A percentile compares a stretch with the other conserved stretches of the same genome.
phyloP scores from a whole-genome alignment of 2,329 filamentous ascomycete genomes.

The Hypoxylon sp. region DNA sequence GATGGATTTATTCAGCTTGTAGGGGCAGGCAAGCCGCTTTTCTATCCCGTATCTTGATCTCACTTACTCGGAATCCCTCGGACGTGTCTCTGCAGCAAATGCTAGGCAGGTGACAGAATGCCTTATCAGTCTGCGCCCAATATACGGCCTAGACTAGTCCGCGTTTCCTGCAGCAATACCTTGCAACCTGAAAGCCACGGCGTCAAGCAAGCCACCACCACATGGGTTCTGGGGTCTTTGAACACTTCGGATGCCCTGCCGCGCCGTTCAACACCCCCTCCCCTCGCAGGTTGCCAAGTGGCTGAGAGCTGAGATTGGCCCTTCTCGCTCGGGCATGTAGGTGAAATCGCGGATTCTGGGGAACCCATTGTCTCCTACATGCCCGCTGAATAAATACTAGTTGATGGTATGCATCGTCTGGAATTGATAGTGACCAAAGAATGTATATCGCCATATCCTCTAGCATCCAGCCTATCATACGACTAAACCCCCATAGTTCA shows the following conservation, averaged over 20 bases:
- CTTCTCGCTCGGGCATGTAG: constrained; percentile 5
- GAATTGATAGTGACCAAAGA: constrained; percentile 1
- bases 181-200: constrained; percentile 17
- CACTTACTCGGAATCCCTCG: not conserved
- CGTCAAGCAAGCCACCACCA: constrained; percentile 24
- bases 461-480: not conserved
- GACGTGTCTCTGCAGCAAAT: not conserved
- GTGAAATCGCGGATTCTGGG: constrained; percentile 10
- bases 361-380: not conserved
- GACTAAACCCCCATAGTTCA: not conserved
- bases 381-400: constrained; percentile 11
- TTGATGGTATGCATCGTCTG: constrained; percentile 11
- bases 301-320: constrained; percentile 16
- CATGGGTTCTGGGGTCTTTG: constrained; percentile 12
- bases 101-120: not conserved
- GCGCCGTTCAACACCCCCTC: not conserved
- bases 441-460: constrained; percentile 8
- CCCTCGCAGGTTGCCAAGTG: constrained; percentile 12
- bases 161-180: constrained; percentile 19
- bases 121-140: not conserved
- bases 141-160: constrained; percentile 3
- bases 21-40: not conserved
- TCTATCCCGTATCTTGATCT: not conserved
- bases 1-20: not conserved
- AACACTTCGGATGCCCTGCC: constrained; percentile 9